phyloP scores from a whole-genome alignment of 495 filamentous ascomycete genomes.

The Monascus purpureus region DNA sequence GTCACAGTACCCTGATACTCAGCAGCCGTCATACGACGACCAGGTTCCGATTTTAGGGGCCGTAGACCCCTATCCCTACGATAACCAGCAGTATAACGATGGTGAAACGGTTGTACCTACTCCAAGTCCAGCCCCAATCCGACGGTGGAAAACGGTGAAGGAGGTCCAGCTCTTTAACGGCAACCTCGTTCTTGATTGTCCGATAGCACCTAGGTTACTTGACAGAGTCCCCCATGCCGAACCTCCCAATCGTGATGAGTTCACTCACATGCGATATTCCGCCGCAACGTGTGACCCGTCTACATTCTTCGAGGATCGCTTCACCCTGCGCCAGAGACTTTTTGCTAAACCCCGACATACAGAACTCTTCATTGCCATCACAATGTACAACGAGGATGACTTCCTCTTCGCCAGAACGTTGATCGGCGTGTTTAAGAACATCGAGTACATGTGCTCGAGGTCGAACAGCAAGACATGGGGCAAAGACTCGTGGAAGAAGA shows the following conservation, averaged over 20 bases:
- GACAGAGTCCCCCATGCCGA: conserved; percentile 71
- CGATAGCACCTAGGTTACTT: conserved; percentile 78
- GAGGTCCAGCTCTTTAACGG: conserved; percentile 94
- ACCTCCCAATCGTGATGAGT: conserved; percentile 80
- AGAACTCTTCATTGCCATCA: conserved; percentile 94
- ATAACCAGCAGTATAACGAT: conserved; percentile 21
- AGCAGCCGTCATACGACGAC: conserved; percentile 44
- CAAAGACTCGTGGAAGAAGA: conserved; percentile 98
- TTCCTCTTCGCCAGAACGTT: conserved; percentile 92
- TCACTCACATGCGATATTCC: conserved; percentile 97
- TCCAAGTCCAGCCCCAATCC: conserved; percentile 54
- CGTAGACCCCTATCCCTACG: conserved; percentile 39
- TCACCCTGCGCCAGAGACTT: conserved; percentile 85
- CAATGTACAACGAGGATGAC: conserved; percentile 99
- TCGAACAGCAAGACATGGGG: conserved; percentile 94
- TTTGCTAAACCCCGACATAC: conserved; percentile 90
- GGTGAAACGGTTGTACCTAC: conserved; percentile 29
- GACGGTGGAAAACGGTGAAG: conserved; percentile 96
- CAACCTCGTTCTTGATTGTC: conserved; percentile 94
- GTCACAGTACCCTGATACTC: conserved; percentile 33
- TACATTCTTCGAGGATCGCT: conserved; percentile 76
- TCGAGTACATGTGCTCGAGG: conserved; percentile 90
- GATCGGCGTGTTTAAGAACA: conserved; percentile 96
- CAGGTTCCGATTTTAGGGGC: conserved; percentile 45
- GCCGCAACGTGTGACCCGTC: conserved; percentile 91